Conservation (phyloP, 73 alveolate species). For the Effrenium voratum region DNA sequence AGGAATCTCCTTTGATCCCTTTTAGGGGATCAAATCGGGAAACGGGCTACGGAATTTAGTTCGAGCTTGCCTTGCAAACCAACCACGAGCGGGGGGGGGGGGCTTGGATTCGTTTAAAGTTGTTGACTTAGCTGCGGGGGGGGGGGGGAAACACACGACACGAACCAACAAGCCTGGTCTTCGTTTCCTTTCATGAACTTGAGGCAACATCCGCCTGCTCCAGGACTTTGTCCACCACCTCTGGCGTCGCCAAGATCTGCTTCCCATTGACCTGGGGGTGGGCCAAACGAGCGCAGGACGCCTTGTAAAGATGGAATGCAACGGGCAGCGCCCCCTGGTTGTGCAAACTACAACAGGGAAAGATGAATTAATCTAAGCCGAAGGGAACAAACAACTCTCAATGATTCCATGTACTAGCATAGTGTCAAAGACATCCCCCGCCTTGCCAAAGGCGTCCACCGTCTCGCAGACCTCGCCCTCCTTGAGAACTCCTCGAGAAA, state of each 20-base stretch:
- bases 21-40: too few species aligned
- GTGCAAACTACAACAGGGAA: background rate
- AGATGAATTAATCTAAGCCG: background rate
- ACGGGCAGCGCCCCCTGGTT: background rate
- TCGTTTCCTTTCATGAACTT: too few species aligned
- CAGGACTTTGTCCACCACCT: constrained; percentile 23
- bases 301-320: background rate
- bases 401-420: background rate
- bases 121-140: too few species aligned
- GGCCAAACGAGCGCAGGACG: background rate
- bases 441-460: constrained; percentile 80
- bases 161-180: too few species aligned
- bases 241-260: constrained; percentile 49
- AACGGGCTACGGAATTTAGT: too few species aligned
- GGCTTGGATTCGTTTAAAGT: too few species aligned
- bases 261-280: constrained; percentile 48
- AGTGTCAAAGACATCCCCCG: background rate
- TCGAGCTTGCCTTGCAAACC: too few species aligned
- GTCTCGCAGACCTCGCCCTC: constrained; percentile 46
- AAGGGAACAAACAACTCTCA: background rate
- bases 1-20: too few species aligned
- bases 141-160: too few species aligned
- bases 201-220: background rate
- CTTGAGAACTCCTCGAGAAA: background rate
- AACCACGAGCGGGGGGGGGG: too few species aligned